Conservation (phyloP, 371 early-diverging fungal genomes). For the Fennellomyces sp. region DNA sequence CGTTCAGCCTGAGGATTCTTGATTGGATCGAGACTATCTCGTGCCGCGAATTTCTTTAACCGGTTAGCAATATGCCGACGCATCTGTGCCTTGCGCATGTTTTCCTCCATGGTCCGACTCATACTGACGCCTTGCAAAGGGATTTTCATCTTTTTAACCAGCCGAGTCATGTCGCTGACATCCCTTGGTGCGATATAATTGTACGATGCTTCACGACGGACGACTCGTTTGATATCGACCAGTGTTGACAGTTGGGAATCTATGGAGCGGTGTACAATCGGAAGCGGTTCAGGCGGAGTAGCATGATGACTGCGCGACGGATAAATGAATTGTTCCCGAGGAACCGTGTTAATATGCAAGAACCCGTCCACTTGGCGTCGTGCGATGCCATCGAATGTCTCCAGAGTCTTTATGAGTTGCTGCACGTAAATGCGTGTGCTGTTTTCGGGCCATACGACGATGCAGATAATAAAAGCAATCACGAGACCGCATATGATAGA, state of each 20-base stretch:
- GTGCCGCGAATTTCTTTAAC: slow-evolving; percentile 16
- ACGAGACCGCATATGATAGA: slow-evolving; percentile 36
- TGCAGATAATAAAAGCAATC: slow-evolving; percentile 28
- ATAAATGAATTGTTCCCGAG: slow-evolving; percentile 11
- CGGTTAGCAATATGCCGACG: slow-evolving; percentile 13
- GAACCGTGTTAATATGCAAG: slow-evolving; percentile 11
- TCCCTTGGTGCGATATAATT: slow-evolving; percentile 43
- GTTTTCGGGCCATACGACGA: slow-evolving; percentile 43
- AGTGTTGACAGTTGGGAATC: slow-evolving; percentile 26
- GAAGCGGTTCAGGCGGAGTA: slow-evolving; percentile 17
- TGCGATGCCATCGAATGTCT: slow-evolving; percentile 34
- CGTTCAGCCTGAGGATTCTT: background rate
- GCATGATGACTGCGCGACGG: background rate
- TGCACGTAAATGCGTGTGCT: slow-evolving; percentile 38
- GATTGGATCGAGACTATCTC: slow-evolving; percentile 16
- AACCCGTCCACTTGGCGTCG: slow-evolving; percentile 33
- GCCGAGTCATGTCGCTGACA: slow-evolving; percentile 38
- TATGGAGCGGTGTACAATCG: slow-evolving; percentile 24
- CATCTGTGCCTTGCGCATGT: slow-evolving; percentile 39
- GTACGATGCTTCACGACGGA: slow-evolving; percentile 37
- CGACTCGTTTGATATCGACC: slow-evolving; percentile 36
- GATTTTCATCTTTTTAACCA: slow-evolving; percentile 34
- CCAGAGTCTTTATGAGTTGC: slow-evolving; percentile 30
- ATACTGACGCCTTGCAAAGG: slow-evolving; percentile 41
- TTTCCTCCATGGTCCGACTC: slow-evolving; percentile 43